Conservation (phyloP, 2,329 filamentous ascomycete genomes). For the Biscogniauxia sp. region DNA sequence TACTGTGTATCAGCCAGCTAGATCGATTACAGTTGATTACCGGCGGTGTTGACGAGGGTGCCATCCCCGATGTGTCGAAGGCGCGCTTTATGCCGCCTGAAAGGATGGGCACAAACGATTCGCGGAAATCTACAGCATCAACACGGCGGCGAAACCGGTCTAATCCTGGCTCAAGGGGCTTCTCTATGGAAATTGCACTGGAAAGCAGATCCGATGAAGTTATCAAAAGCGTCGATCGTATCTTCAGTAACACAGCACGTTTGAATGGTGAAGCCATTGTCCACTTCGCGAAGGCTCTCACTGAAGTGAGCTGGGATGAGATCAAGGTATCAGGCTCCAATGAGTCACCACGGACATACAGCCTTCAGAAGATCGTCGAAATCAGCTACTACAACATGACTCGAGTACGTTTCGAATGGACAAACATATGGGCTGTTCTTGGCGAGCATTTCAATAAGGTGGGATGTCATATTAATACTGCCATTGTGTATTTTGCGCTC, state of each 20-base stretch:
- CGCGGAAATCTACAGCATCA: constrained; percentile 67
- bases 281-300: constrained; percentile 87
- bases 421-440: constrained; percentile 94
- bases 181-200: constrained; percentile 77
- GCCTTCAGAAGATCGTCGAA: constrained; percentile 95
- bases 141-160: constrained; percentile 50
- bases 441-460: constrained; percentile 98
- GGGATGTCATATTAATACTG: constrained; percentile 92
- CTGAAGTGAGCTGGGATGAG: constrained; percentile 97
- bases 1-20: constrained; percentile 93
- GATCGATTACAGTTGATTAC: constrained; percentile 94
- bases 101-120: constrained; percentile 51
- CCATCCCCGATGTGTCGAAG: constrained; percentile 87
- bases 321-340: constrained; percentile 96
- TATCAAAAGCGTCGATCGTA: constrained; percentile 87
- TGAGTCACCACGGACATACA: constrained; percentile 94
- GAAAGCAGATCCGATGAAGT: constrained; percentile 93
- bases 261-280: constrained; percentile 93
- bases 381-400: constrained; percentile 99
- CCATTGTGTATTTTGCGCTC: constrained; percentile 95
- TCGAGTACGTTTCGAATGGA: constrained; percentile 97
- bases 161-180: constrained; percentile 60
- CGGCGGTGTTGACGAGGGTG: constrained; percentile 88
- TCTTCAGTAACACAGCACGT: constrained; percentile 95
- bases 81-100: constrained; percentile 66